These are phyloP conservation scores for Tetraselmis chui DNA, from an alignment of 139 green algal genomes.

Conservation along the genomic window DNA sequence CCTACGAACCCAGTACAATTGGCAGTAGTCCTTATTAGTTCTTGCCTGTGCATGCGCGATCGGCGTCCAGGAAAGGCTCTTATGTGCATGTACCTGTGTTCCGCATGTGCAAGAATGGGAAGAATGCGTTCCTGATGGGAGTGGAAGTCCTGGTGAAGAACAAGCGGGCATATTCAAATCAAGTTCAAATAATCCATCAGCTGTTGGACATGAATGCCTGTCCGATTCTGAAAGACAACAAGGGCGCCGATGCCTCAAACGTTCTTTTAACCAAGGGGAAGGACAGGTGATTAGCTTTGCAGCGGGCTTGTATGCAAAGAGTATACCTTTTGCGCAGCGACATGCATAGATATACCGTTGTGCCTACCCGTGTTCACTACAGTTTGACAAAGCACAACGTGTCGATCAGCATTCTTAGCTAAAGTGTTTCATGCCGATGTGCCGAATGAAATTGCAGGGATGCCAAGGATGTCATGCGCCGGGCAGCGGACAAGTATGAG, in stretches of 20 bases:
- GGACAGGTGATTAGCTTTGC: too few relatives aligned
- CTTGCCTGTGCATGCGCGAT: too few relatives aligned
- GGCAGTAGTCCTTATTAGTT: too few relatives aligned
- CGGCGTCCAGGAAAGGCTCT: too few relatives aligned
- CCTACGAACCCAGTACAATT: too few relatives aligned
- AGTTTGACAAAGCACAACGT: not conserved
- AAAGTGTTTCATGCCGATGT: not conserved
- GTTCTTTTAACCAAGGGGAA: not conserved
- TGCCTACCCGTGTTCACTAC: not conserved
- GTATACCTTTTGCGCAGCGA: too few relatives aligned
- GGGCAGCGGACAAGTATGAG: not conserved
- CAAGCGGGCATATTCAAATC: not conserved
- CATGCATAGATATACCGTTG: not conserved
- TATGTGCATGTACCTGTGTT: too few relatives aligned
- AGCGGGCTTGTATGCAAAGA: too few relatives aligned
- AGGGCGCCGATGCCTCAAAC: not conserved
- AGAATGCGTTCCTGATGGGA: not conserved
- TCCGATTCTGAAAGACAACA: not conserved
- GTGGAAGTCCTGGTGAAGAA: not conserved
- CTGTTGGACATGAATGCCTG: not conserved
- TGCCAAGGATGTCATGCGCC: not conserved
- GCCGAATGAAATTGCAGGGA: not conserved
- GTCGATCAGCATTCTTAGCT: not conserved
- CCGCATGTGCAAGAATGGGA: too few relatives aligned
- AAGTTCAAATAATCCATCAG: not conserved